Conservation (phyloP, 2,329 filamentous ascomycete genomes). For the Ramichloridium luteum region DNA sequence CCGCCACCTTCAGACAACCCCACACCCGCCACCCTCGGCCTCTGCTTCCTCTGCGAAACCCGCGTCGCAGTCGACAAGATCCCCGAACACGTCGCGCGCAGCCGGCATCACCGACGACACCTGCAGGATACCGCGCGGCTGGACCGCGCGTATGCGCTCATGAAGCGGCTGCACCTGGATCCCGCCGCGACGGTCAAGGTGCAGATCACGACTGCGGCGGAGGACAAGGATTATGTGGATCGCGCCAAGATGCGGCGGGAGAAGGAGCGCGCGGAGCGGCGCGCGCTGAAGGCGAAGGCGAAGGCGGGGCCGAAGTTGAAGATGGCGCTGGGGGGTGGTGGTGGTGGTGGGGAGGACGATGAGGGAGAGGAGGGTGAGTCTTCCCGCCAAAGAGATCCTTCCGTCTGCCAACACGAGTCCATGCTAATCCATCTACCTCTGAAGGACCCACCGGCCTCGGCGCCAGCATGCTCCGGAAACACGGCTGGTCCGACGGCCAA, state of each 20-base stretch:
- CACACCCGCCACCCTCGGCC: background rate
- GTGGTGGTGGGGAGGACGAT: slow-evolving; percentile 5
- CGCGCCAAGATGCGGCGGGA: slow-evolving; percentile 55
- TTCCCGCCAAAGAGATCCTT: slow-evolving; percentile 21
- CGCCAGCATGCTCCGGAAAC: slow-evolving; percentile 49
- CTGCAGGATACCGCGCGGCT: slow-evolving; percentile 39
- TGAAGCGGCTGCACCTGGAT: slow-evolving; percentile 11
- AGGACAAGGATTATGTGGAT: slow-evolving; percentile 43
- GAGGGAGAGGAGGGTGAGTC: slow-evolving; percentile 4
- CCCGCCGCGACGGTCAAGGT: slow-evolving; percentile 13
- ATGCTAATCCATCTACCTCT: background rate
- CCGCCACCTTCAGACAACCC: background rate
- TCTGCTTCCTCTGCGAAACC: slow-evolving; percentile 18
- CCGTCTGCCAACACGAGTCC: background rate
- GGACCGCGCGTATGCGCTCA: slow-evolving; percentile 13
- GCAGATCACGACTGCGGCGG: slow-evolving; percentile 1
- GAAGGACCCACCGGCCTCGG: slow-evolving; percentile 9
- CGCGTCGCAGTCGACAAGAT: slow-evolving; percentile 20
- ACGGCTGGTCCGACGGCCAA: slow-evolving; percentile 56
- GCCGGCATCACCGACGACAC: slow-evolving; percentile 45
- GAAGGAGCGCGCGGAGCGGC: slow-evolving; percentile 27
- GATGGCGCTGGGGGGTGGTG: slow-evolving; percentile 15
- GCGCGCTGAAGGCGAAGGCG: slow-evolving; percentile 36
- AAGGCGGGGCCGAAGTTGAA: slow-evolving; percentile 10
- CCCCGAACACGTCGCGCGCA: slow-evolving; percentile 47